Base-by-base conservation (phyloP, 2,329 filamentous ascomycete species). In the Fusarium tricinctum region DNA sequence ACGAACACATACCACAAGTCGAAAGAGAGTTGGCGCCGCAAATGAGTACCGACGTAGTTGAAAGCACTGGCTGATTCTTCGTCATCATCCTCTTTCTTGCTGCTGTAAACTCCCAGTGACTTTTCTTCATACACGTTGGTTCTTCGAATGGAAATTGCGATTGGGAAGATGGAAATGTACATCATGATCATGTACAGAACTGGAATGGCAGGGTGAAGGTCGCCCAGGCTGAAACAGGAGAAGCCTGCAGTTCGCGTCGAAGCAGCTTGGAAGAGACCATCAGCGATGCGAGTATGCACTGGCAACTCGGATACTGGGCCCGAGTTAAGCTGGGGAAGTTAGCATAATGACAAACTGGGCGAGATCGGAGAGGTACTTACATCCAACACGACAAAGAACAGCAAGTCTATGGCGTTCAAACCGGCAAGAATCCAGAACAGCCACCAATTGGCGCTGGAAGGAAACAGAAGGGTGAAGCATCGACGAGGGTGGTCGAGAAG, bases 131-230 rank as follows among this genome's bases (percentile, higher is more conserved):
- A 98, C 4, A 97, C 95, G 77, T 98, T 98, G 60, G 95, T 97
- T 68, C 92, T 86, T 53, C 95, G 93, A 73, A 98, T 92, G 8
- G 92, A 96, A 74, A 98, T 98, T 76, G 96, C 95, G 72, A 98
- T 97, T 7, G 95, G 95, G 73, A 97, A 97, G 62, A 97, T 92
- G 59, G 94, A 97, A 66, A 98, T 97, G 79, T 98, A 98, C 96
- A 98, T 98, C 96, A 98, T 98, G 79, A 98, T 90, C 79, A 98
- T 84, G 81, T 97, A 98, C 23, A 94, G 93, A 15, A 97, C 93
- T 74, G 97, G 94, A 59, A 97, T 93, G 5, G 92, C 96, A 2
- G 96, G 94, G 70, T 98, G 94, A 3, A 99, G 83, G 0, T 86
- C 81, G 3, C 91, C 83, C 39, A 98, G 81, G 76, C 91, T 93